Conservation (phyloP, 2,329 filamentous ascomycete genomes). For the Cercospora zeae-maydis region DNA sequence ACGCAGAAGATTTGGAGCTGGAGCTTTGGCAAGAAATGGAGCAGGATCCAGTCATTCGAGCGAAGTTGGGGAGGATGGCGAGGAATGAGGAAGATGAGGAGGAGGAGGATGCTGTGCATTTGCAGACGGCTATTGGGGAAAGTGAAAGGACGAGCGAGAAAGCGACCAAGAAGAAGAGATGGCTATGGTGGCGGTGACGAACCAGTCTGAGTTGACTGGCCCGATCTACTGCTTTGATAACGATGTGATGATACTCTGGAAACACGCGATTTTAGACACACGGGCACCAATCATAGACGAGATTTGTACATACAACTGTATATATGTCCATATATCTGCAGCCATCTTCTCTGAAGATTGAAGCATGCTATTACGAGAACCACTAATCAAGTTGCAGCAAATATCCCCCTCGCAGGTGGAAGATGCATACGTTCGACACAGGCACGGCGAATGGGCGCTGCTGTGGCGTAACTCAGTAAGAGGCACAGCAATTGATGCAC, state of each 20-base stretch:
- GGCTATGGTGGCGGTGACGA: not conserved
- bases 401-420: not conserved
- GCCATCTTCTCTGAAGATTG: not conserved
- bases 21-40: slow-evolving; percentile 32
- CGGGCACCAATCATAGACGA: not conserved
- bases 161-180: not conserved
- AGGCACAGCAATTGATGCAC: not conserved
- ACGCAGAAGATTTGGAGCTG: slow-evolving; percentile 18
- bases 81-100: slow-evolving; percentile 15
- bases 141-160: slow-evolving; percentile 3
- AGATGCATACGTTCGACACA: not conserved
- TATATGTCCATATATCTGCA: not conserved
- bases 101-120: slow-evolving; percentile 1
- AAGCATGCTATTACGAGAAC: not conserved
- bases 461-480: not conserved
- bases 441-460: not conserved
- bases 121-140: slow-evolving; percentile 8
- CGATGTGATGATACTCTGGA: slow-evolving; percentile 7
- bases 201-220: no score
- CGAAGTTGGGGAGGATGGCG: slow-evolving; percentile 19
- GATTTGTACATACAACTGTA: slow-evolving; percentile 10
- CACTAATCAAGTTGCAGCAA: not conserved
- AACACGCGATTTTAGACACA: not conserved
- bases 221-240: not conserved
- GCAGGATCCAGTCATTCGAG: slow-evolving; percentile 20